Conservation (phyloP, 108 stramenopile species). For the Craspedostauros australis region DNA sequence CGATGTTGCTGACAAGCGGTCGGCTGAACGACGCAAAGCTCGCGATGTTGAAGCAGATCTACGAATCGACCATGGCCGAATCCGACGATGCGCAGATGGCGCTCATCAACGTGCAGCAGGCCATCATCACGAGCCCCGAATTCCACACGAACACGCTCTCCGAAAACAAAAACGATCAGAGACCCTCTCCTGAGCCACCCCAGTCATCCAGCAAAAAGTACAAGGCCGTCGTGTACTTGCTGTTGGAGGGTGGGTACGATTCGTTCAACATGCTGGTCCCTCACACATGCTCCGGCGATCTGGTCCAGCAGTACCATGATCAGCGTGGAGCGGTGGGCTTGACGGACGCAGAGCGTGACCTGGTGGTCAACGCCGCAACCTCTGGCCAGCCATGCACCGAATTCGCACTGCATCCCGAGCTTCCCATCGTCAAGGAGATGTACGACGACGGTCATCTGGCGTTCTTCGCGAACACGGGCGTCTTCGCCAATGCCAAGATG, state of each 20-base stretch:
- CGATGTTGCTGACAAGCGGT: constrained; percentile 17
- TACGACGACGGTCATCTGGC: constrained; percentile 58
- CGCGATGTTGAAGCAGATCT: constrained; percentile 4
- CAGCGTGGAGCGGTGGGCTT: constrained; percentile 9
- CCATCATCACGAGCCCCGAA: constrained; percentile 40
- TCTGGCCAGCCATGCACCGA: constrained; percentile 47
- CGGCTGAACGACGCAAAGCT: constrained; percentile 7
- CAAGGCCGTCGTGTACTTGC: constrained; percentile 53
- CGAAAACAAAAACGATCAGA: constrained; percentile 8
- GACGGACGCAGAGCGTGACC: constrained; percentile 1
- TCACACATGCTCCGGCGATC: constrained; percentile 7
- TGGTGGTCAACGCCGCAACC: constrained; percentile 19
- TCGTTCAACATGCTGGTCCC: constrained; percentile 36
- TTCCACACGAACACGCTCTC: constrained; percentile 48
- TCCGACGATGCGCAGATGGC: not conserved
- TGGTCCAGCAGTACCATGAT: constrained; percentile 13
- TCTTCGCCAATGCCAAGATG: constrained; percentile 29
- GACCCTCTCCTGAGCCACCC: not conserved
- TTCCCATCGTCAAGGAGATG: constrained; percentile 27
- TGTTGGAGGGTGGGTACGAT: constrained; percentile 42
- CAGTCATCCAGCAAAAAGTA: constrained; percentile 28
- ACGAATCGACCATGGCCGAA: not conserved
- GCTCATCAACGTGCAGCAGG: constrained; percentile 7
- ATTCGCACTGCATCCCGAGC: constrained; percentile 54
- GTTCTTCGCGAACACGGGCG: constrained; percentile 69